phyloP scores from a whole-genome alignment of 2,329 filamentous ascomycete species.

The Chrysoporthe austroafricana region DNA sequence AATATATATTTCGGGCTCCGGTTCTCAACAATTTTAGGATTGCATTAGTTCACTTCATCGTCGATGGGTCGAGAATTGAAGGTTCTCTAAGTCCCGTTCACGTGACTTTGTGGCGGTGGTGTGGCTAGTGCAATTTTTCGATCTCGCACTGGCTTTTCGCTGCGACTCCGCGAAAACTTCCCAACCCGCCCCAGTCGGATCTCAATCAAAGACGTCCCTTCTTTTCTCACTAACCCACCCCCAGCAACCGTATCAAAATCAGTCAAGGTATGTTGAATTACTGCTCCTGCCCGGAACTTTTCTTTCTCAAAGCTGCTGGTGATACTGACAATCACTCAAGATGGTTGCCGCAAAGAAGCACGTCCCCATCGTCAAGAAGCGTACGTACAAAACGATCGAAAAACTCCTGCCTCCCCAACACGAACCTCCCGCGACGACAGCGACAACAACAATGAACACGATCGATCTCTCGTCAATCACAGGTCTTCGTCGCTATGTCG shows the following conservation, averaged over 20 bases:
- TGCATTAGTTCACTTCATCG: background rate
- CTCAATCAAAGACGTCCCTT: conserved; percentile 24
- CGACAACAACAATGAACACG: conserved; percentile 11
- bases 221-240: conserved; percentile 21
- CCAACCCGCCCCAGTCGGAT: conserved; percentile 13
- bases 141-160: conserved; percentile 17
- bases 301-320: background rate
- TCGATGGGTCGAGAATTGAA: background rate
- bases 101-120: conserved; percentile 19
- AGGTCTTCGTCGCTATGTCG: background rate
- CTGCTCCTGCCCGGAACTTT: background rate
- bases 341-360: conserved; percentile 99
- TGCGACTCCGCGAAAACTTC: conserved; percentile 18
- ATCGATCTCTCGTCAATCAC: conserved; percentile 7
- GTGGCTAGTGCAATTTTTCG: conserved; percentile 21
- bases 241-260: conserved; percentile 29
- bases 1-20: background rate
- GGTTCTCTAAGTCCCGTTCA: background rate
- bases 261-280: conserved; percentile 28
- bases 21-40: background rate
- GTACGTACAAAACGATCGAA: conserved; percentile 64
- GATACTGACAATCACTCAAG: conserved; percentile 48
- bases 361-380: conserved; percentile 99
- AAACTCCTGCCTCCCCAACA: conserved; percentile 25
- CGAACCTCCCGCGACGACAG: conserved; percentile 13